phyloP scores from a whole-genome alignment of 805 yeast species.

The Jamesozyma hellenica region DNA sequence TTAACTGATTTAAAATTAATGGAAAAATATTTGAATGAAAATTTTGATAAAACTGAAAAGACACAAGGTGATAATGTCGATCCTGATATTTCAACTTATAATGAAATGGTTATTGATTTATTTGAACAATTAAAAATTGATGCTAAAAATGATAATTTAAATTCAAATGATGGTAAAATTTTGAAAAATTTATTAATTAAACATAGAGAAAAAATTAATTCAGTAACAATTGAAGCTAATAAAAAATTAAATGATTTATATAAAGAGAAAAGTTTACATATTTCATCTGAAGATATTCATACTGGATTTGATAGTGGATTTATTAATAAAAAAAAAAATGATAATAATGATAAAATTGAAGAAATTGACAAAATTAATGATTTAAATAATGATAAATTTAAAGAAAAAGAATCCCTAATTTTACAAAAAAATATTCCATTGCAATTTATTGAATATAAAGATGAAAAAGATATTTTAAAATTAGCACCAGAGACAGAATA shows the following conservation, averaged over 20 bases:
- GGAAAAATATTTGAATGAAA: conserved; percentile 35
- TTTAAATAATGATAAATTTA: not conserved
- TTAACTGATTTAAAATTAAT: conserved; percentile 27
- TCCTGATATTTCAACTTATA: conserved; percentile 52
- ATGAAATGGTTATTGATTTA: conserved; percentile 88
- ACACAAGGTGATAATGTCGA: conserved; percentile 38
- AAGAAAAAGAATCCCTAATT: not conserved
- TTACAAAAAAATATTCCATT: conserved; percentile 5
- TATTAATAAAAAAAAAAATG: conserved; percentile 42
- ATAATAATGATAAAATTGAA: conserved; percentile 8
- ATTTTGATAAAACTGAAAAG: conserved; percentile 51
- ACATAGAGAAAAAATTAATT: conserved; percentile 64
- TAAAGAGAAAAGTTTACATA: conserved; percentile 62
- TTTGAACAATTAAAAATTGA: conserved; percentile 67
- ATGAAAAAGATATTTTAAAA: conserved; percentile 41
- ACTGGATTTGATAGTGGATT: conserved; percentile 87
- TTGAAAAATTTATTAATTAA: conserved; percentile 32
- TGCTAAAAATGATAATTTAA: conserved; percentile 37
- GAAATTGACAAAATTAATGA: conserved; percentile 6
- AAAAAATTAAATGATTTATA: conserved; percentile 57
- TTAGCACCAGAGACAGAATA: conserved; percentile 53
- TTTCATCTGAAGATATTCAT: conserved; percentile 82
- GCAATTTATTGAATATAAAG: conserved; percentile 24
- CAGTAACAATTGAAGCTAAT: conserved; percentile 52
- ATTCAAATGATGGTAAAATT: conserved; percentile 32